Evolutionary conservation across 805 yeast species (phyloP).

Genomic region (Groenewaldozyma tartarivorans): DNA sequence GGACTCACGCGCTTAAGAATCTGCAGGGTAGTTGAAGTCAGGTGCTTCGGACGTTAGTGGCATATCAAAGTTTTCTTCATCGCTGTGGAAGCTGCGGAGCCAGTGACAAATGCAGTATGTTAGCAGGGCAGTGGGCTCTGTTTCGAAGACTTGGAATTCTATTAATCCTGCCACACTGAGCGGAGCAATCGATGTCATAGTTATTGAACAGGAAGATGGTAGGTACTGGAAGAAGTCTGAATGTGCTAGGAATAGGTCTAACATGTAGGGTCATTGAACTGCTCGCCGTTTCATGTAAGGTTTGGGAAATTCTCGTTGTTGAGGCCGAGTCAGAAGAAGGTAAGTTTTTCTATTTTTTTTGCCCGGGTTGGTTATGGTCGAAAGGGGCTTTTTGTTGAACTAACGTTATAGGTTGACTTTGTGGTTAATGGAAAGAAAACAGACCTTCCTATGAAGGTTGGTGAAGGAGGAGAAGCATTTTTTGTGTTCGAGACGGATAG

Average conservation of each 20-base stretch:
- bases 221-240: constrained; percentile 10
- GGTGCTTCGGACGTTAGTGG: no score
- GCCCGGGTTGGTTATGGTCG: background rate
- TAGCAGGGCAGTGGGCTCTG: constrained; percentile 89
- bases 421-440: constrained; percentile 75
- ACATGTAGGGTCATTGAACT: constrained; percentile 47
- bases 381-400: background rate
- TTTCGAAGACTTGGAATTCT: constrained; percentile 94
- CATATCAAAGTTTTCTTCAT: no score
- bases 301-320: constrained; percentile 90
- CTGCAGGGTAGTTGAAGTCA: no score
- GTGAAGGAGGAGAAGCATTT: constrained; percentile 97
- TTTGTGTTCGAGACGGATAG: constrained; percentile 84
- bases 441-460: constrained; percentile 87
- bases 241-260: background rate
- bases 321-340: constrained; percentile 88
- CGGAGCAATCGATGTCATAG: constrained; percentile 96
- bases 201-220: constrained; percentile 80
- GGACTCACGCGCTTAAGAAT: no score
- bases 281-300: constrained; percentile 94
- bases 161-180: constrained; percentile 92
- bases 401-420: constrained; percentile 49
- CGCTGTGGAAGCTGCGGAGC: no score
- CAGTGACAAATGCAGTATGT: constrained; percentile 99
- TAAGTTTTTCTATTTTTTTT: constrained; percentile 5